Percentiles rank a stretch among this genome's conserved stretches.
phyloP scores from a whole-genome alignment of 139 green algal genomes.

The Picochlorum sp. region DNA sequence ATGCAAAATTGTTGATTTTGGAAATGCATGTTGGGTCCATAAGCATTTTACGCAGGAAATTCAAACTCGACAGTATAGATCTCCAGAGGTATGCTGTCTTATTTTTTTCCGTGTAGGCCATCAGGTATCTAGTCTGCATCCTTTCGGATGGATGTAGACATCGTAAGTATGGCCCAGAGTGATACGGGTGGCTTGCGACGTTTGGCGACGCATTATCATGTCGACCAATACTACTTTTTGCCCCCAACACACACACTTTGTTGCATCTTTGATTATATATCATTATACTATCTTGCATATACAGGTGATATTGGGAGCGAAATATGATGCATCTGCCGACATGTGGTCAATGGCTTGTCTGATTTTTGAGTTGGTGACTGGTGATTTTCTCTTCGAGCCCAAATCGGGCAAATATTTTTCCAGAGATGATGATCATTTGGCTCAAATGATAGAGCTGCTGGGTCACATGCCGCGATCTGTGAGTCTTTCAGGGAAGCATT shows the following conservation, averaged over 20 bases:
- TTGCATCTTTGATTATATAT: not conserved
- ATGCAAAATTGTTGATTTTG: constrained; percentile 96
- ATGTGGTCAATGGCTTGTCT: constrained; percentile 97
- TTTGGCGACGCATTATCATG: not conserved
- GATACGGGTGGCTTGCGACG: constrained; percentile 30
- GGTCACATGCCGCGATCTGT: constrained; percentile 72
- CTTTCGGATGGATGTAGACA: constrained; percentile 21
- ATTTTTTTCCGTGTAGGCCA: constrained; percentile 15
- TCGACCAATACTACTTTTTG: constrained; percentile 10
- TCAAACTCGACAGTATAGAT: constrained; percentile 95
- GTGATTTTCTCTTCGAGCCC: constrained; percentile 96
- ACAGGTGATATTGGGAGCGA: constrained; percentile 68
- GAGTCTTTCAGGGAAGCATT: constrained; percentile 58
- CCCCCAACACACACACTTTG: constrained; percentile 6
- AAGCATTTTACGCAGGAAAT: constrained; percentile 97
- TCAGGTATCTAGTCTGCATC: constrained; percentile 35
- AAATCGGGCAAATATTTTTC: constrained; percentile 17
- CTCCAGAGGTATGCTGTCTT: constrained; percentile 47
- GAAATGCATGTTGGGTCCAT: constrained; percentile 97
- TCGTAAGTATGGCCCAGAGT: constrained; percentile 33
- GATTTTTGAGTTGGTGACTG: constrained; percentile 96
- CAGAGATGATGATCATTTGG: constrained; percentile 97
- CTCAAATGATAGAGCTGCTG: constrained; percentile 94
- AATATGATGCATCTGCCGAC: constrained; percentile 85
- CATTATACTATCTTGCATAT: not conserved